Base-by-base conservation (phyloP, 306 rosid genomes). In the Rosa persica region DNA sequence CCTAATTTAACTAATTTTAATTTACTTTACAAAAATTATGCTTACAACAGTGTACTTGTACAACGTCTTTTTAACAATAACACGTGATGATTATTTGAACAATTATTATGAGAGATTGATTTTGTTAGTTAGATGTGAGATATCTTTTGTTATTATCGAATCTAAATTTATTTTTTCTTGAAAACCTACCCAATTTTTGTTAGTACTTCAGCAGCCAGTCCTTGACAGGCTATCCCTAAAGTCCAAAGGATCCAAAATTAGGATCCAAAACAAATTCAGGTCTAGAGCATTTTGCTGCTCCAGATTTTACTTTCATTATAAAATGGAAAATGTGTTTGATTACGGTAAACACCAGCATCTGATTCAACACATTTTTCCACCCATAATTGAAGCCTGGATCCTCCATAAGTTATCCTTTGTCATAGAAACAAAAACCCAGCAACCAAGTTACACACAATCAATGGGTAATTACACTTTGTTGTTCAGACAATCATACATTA, bases 401-500 rank as follows among this genome's bases (percentile, higher is more conserved):
- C 44, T 42, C 8, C 2, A 30, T 30, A 30, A 30, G 7, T 20
- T 12, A 54, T 6, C 65, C 22, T 23, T 64, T 64, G 22, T 64
- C 42, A 34, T 8, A 34, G 36, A 12, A 62, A 4, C 19, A 1
- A 34, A 64, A 36, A 64, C 15, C 49, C 12, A 44, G 66, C 17
- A 60, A 60, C 66, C 36, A 60, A 25, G 38, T 27, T 22, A n/a
- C 27, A 22, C 40, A 30, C 5, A 46, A 15, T 3, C 61, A 34
- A 49, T 72, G 19, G 44, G 23, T 39, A 34, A 34, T 34, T 39
- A 76, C 20, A 80, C 49, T 67, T 60, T 68, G 27, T 70, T 81
- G 39, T 70, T 79, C 38, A 30, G 73, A 66, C 34, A 78, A 38
- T 61, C 66, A 7, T 61, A 77, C 11, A 20, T 78, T 9, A 67